These are phyloP conservation scores for Metarhizium rileyi DNA, from an alignment of 2,329 filamentous ascomycete genomes.

Conservation along the genomic window DNA sequence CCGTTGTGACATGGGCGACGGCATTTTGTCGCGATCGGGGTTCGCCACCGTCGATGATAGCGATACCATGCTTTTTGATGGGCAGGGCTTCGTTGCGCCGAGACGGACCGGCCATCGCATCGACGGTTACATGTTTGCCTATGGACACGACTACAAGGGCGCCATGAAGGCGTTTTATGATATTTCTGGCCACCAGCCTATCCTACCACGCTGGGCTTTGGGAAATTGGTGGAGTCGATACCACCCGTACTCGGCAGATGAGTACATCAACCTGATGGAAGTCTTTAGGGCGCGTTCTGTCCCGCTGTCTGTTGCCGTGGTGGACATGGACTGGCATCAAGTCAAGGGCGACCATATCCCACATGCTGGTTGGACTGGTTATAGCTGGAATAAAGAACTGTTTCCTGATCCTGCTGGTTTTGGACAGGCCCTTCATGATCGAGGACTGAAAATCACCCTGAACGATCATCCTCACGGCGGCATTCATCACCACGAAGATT, in stretches of 20 bases:
- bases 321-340: slow-evolving; percentile 59
- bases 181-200: slow-evolving; percentile 45
- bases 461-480: slow-evolving; percentile 54
- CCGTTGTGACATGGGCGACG: slow-evolving; percentile 36
- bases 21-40: slow-evolving; percentile 40
- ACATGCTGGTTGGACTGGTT: slow-evolving; percentile 29
- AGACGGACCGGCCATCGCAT: slow-evolving; percentile 33
- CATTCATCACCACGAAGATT: slow-evolving; percentile 44
- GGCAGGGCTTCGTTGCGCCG: slow-evolving; percentile 40
- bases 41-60: slow-evolving; percentile 45
- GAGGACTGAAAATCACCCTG: slow-evolving; percentile 43
- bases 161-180: slow-evolving; percentile 45
- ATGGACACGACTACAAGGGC: slow-evolving; percentile 44
- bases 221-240: slow-evolving; percentile 60
- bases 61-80: slow-evolving; percentile 45
- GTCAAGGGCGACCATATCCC: slow-evolving; percentile 35
- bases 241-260: slow-evolving; percentile 43
- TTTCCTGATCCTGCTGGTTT: slow-evolving; percentile 47
- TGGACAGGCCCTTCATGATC: slow-evolving; percentile 38
- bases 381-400: slow-evolving; percentile 18
- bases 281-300: slow-evolving; percentile 40
- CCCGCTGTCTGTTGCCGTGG: slow-evolving; percentile 48
- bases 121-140: slow-evolving; percentile 50
- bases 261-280: slow-evolving; percentile 49
- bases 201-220: slow-evolving; percentile 46